Evolutionary conservation across 306 rosid species (phyloP).

Genomic region (Cyclanthera cordifolia): DNA sequence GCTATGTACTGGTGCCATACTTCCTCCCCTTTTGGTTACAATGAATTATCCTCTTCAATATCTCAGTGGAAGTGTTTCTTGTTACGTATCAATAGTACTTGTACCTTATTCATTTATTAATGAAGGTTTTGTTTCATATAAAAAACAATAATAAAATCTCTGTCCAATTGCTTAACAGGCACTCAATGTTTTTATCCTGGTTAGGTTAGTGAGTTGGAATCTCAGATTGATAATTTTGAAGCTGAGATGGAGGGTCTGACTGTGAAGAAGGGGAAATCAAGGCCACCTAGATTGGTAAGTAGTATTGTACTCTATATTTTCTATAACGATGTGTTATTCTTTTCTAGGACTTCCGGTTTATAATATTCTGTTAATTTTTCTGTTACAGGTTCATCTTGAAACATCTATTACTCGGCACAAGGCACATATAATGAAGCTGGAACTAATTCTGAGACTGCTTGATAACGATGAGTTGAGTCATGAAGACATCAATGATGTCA

Average conservation of each 20-base stretch:
- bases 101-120: too few relatives aligned
- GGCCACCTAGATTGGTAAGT: slow-evolving; percentile 91
- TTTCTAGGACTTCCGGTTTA: neutral
- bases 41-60: too few relatives aligned
- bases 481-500: slow-evolving; percentile 92
- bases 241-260: slow-evolving; percentile 93
- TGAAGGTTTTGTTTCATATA: too few relatives aligned
- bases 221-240: slow-evolving; percentile 89
- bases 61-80: too few relatives aligned
- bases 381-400: slow-evolving; percentile 66
- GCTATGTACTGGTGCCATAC: too few relatives aligned
- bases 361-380: neutral
- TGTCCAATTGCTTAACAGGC: slow-evolving; percentile 1
- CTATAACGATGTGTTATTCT: slow-evolving; percentile 18
- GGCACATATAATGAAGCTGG: slow-evolving; percentile 96
- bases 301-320: slow-evolving; percentile 15
- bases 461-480: slow-evolving; percentile 95
- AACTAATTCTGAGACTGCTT: slow-evolving; percentile 73
- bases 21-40: too few relatives aligned
- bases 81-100: too few relatives aligned
- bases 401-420: slow-evolving; percentile 86
- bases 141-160: too few relatives aligned
- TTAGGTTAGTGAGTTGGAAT: slow-evolving; percentile 85
- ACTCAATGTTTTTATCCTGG: slow-evolving; percentile 16
- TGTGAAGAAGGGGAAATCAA: slow-evolving; percentile 77